Evolutionary conservation across 768 basidiomycete species (phyloP).

Genomic region (Lentinula detonsa): DNA sequence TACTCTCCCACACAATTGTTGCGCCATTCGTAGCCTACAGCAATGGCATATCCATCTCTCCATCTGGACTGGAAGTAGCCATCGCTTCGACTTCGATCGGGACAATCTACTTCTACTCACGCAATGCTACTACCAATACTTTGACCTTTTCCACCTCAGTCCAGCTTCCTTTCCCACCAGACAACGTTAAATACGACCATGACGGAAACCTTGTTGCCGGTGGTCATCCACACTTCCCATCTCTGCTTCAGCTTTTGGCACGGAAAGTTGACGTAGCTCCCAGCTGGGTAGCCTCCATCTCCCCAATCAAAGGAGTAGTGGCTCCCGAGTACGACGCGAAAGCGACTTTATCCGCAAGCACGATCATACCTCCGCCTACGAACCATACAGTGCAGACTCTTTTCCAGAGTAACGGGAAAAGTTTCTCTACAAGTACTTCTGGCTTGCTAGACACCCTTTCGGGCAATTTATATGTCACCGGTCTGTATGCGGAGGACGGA

Average conservation of each 20-base stretch:
- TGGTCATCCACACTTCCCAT: slow-evolving; percentile 62
- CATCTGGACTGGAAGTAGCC: slow-evolving; percentile 42
- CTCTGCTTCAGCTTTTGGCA: slow-evolving; percentile 37
- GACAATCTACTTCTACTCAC: slow-evolving; percentile 45
- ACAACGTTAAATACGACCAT: slow-evolving; percentile 55
- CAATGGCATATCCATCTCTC: slow-evolving; percentile 63
- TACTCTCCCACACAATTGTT: slow-evolving; percentile 31
- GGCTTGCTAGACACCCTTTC: slow-evolving; percentile 43
- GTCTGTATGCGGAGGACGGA: slow-evolving; percentile 52
- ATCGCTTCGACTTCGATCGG: slow-evolving; percentile 48
- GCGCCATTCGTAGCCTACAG: slow-evolving; percentile 54
- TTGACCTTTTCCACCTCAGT: slow-evolving; percentile 34
- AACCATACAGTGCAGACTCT: slow-evolving; percentile 48
- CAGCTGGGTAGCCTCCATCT: slow-evolving; percentile 55
- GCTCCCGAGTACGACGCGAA: slow-evolving; percentile 28
- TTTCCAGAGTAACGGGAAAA: slow-evolving; percentile 70
- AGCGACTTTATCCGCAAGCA: slow-evolving; percentile 43
- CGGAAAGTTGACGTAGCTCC: slow-evolving; percentile 36
- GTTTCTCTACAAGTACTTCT: slow-evolving; percentile 49
- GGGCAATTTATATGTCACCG: slow-evolving; percentile 46
- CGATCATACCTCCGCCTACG: slow-evolving; percentile 27
- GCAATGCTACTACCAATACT: slow-evolving; percentile 36
- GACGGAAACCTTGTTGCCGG: slow-evolving; percentile 45
- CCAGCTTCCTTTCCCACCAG: slow-evolving; percentile 51
- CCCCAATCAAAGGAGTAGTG: slow-evolving; percentile 13